A percentile compares a stretch with the other conserved stretches of the same genome.
phyloP scores from a whole-genome alignment of 768 basidiomycete genomes.

The Amanita exitialis region DNA sequence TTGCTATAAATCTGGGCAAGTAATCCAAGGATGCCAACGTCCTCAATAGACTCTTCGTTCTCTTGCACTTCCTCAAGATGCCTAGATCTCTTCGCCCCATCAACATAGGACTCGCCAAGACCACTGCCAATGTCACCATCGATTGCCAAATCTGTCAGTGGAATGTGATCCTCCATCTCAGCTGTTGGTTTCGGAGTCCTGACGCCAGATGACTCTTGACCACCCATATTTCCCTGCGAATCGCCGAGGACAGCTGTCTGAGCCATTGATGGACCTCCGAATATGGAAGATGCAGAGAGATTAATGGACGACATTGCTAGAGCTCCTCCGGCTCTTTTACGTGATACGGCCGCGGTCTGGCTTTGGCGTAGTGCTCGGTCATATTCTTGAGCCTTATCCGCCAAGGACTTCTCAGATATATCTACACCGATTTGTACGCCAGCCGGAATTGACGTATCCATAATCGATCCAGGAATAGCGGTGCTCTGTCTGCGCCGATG shows the following conservation, averaged over 20 bases:
- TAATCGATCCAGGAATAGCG: conserved; percentile 11
- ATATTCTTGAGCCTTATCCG: conserved; percentile 60
- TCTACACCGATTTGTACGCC: conserved; percentile 23
- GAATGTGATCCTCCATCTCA: conserved; percentile 14
- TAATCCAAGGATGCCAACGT: conserved; percentile 79
- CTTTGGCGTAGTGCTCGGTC: conserved; percentile 69
- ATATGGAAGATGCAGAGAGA: conserved; percentile 34
- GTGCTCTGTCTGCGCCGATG: conserved; percentile 26
- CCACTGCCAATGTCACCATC: conserved; percentile 53
- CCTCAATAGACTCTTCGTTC: conserved; percentile 55
- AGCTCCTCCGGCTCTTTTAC: conserved; percentile 31
- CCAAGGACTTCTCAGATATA: conserved; percentile 24
- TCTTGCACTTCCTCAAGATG: conserved; percentile 40
- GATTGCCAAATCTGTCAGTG: conserved; percentile 34
- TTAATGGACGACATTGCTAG: conserved; percentile 39
- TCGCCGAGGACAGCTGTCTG: conserved; percentile 70
- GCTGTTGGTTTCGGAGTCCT: not conserved
- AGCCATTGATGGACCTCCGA: conserved; percentile 43
- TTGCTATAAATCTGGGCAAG: conserved; percentile 80
- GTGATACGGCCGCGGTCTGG: conserved; percentile 40
- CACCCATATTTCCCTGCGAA: conserved; percentile 48
- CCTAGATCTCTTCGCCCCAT: conserved; percentile 41
- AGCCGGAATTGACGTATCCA: conserved; percentile 13
- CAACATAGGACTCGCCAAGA: conserved; percentile 69
- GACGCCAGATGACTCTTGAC: not conserved